Percentiles rank a stretch among this genome's conserved stretches.
These are phyloP conservation scores for Fusarium paranaense DNA, from an alignment of 2,329 filamentous ascomycete species.

Conservation along the genomic window DNA sequence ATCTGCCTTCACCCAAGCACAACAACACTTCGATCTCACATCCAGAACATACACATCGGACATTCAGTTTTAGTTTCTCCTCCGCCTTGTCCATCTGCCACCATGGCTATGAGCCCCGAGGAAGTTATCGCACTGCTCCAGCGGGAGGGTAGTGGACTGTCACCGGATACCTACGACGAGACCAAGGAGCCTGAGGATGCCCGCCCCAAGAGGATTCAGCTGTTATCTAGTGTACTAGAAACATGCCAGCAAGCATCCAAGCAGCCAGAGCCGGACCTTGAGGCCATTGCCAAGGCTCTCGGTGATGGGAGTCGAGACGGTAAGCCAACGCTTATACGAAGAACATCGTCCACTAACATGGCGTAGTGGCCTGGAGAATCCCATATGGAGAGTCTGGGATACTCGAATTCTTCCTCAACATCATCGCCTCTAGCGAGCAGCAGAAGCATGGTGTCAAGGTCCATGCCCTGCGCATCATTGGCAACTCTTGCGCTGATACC, in stretches of 20 bases:
- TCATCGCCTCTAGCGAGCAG: conserved; percentile 53
- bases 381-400: conserved; percentile 69
- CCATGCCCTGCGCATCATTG: conserved; percentile 68
- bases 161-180: conserved; percentile 44
- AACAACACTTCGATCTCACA: not conserved
- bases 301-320: conserved; percentile 68
- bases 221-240: conserved; percentile 54
- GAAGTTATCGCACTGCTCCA: conserved; percentile 54
- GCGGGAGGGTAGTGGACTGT: conserved; percentile 46
- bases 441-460: conserved; percentile 59
- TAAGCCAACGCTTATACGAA: conserved; percentile 46
- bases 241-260: conserved; percentile 56
- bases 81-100: not conserved
- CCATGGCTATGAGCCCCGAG: conserved; percentile 48
- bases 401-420: conserved; percentile 65
- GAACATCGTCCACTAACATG: not conserved
- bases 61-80: not conserved
- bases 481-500: conserved; percentile 73
- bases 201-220: conserved; percentile 40
- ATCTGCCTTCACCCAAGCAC: not conserved
- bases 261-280: conserved; percentile 52
- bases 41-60: not conserved
- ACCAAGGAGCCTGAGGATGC: conserved; percentile 38
- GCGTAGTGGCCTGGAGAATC: conserved; percentile 65
- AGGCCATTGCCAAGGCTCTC: conserved; percentile 61